These are phyloP conservation scores for Cymbopogon citratus DNA, from an alignment of 176 grass and related monocot species.

Conservation along the genomic window DNA sequence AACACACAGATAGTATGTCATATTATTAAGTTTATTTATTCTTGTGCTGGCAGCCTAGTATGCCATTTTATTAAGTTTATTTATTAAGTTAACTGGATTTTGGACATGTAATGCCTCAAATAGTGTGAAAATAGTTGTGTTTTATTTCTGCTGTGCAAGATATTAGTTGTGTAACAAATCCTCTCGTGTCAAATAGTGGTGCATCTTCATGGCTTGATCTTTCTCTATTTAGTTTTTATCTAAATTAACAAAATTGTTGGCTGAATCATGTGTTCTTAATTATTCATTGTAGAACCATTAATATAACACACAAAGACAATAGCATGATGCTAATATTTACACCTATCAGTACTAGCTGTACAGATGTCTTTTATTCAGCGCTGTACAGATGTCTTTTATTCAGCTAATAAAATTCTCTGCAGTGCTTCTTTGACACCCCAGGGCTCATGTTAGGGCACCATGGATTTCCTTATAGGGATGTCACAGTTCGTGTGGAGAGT, in stretches of 20 bases:
- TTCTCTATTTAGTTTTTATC: neutral
- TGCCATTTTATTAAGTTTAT: constrained; percentile 20
- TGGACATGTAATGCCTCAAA: neutral
- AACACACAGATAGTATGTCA: constrained; percentile 89
- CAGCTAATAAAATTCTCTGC: constrained; percentile 35
- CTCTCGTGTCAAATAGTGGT: neutral
- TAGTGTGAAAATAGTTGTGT: neutral
- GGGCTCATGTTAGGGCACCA: constrained; percentile 86
- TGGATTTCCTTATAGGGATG: constrained; percentile 79
- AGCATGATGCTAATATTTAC: neutral
- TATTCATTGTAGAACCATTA: neutral
- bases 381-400: constrained; percentile 14
- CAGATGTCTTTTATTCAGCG: neutral
- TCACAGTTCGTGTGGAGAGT: constrained; percentile 86
- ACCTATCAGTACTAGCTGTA: neutral
- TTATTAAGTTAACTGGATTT: constrained; percentile 16
- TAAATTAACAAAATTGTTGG: neutral
- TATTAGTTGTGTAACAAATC: neutral
- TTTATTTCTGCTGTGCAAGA: neutral
- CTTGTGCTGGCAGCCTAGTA: constrained; percentile 22
- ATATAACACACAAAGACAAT: neutral
- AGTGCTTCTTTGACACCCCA: constrained; percentile 99
- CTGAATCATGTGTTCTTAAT: neutral
- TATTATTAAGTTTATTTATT: constrained; percentile 1
- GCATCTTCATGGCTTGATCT: constrained; percentile 13